Conservation (phyloP, 495 filamentous ascomycete genomes). For the Coniosporium apollinis region DNA sequence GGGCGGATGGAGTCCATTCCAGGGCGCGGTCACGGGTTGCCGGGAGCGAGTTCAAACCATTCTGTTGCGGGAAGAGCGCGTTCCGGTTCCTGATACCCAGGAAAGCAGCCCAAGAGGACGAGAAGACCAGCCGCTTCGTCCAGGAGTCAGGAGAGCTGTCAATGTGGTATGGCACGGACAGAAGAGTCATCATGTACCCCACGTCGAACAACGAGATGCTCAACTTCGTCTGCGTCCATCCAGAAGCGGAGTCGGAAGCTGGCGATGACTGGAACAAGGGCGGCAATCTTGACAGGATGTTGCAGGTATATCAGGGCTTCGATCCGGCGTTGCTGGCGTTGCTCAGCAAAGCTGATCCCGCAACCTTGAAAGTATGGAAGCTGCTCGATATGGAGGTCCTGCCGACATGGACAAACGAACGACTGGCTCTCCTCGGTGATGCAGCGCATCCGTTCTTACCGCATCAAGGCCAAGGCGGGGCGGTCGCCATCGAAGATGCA, state of each 20-base stretch:
- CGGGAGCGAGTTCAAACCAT: slow-evolving; percentile 22
- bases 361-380: slow-evolving; percentile 38
- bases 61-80: slow-evolving; percentile 37
- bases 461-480: slow-evolving; percentile 23
- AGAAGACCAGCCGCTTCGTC: slow-evolving; percentile 27
- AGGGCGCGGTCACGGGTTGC: slow-evolving; percentile 4
- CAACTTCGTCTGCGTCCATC: slow-evolving; percentile 46
- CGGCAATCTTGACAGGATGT: slow-evolving; percentile 27
- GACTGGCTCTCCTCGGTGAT: slow-evolving; percentile 40
- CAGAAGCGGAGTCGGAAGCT: slow-evolving; percentile 25
- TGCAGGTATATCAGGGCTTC: slow-evolving; percentile 33
- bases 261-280: slow-evolving; percentile 29
- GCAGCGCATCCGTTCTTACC: slow-evolving; percentile 42
- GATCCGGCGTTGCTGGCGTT: slow-evolving; percentile 27
- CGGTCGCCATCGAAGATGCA: slow-evolving; percentile 35
- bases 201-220: slow-evolving; percentile 35
- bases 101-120: slow-evolving; percentile 28
- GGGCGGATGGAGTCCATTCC: slow-evolving; percentile 21
- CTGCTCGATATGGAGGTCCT: slow-evolving; percentile 41
- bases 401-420: slow-evolving; percentile 33
- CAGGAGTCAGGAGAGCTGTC: slow-evolving; percentile 25
- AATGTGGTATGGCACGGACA: slow-evolving; percentile 35
- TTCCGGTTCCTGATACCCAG: slow-evolving; percentile 43
- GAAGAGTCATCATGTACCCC: slow-evolving; percentile 43
- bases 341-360: slow-evolving; percentile 29